A percentile compares a stretch with the other conserved stretches of the same genome.
phyloP scores from a whole-genome alignment of 208 protist species.

The Leishmania braziliensis region DNA sequence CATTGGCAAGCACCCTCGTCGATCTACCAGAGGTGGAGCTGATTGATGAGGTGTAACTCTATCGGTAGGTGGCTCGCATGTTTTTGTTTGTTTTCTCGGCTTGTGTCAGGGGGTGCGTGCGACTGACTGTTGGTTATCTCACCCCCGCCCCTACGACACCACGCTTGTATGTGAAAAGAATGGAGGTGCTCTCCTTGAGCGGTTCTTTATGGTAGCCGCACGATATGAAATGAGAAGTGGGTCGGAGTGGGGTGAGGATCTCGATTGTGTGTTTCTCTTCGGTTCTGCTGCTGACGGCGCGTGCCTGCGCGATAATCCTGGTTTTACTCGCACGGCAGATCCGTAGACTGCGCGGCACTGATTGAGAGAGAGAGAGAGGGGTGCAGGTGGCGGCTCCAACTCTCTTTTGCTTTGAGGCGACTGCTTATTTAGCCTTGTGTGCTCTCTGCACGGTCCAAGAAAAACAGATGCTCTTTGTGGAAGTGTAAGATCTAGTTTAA shows the following conservation, averaged over 20 bases:
- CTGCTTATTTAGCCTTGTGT: background rate
- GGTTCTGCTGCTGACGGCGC: background rate
- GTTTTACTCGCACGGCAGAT: background rate
- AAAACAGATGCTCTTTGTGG: background rate
- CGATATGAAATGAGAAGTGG: background rate
- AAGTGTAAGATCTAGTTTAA: background rate
- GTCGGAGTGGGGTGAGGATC: background rate
- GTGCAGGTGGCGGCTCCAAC: background rate
- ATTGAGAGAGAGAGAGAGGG: background rate
- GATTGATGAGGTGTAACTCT: conserved; percentile 43
- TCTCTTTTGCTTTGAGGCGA: background rate
- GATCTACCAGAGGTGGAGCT: conserved; percentile 81
- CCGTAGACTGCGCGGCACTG: background rate
- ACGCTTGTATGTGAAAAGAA: background rate
- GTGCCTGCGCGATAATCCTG: background rate
- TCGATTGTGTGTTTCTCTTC: background rate
- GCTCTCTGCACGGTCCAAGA: background rate
- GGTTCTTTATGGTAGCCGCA: background rate
- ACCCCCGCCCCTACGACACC: background rate
- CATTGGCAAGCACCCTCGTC: conserved; percentile 74
- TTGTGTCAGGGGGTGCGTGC: background rate
- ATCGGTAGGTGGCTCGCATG: background rate
- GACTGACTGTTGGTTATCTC: background rate
- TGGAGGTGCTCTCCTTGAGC: background rate
- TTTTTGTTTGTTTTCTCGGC: background rate